Evolutionary conservation across 2,329 filamentous ascomycete species (phyloP).

Genomic region (Periconia macrospinosa): DNA sequence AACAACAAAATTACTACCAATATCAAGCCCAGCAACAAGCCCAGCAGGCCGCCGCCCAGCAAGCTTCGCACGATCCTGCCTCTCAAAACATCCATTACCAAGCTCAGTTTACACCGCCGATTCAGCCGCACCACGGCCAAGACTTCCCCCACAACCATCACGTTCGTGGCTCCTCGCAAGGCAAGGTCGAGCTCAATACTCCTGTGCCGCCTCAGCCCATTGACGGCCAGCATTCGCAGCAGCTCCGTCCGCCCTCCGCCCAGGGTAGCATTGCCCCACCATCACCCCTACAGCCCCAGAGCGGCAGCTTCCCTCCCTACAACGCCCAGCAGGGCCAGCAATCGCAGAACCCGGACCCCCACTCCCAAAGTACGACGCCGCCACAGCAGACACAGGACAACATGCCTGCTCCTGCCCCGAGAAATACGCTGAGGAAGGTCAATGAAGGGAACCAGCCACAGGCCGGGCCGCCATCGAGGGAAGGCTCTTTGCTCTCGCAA

Average conservation of each 20-base stretch:
- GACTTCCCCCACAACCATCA: conserved; percentile 32
- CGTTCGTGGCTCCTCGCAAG: conserved; percentile 30
- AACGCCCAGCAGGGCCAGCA: conserved; percentile 33
- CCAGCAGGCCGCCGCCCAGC: conserved; percentile 23
- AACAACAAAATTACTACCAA: conserved; percentile 35
- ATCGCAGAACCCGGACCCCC: conserved; percentile 25
- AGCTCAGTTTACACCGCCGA: conserved; percentile 22
- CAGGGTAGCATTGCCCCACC: conserved; percentile 39
- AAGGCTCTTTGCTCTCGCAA: conserved; percentile 39
- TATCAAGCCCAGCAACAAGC: conserved; percentile 32
- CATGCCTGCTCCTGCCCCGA: conserved; percentile 31
- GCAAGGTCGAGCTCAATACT: conserved; percentile 36
- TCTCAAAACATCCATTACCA: conserved; percentile 30
- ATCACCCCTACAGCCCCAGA: conserved; percentile 39
- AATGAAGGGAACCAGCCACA: conserved; percentile 32
- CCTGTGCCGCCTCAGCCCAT: conserved; percentile 31
- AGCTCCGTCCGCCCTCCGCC: conserved; percentile 37
- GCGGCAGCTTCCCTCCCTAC: conserved; percentile 34
- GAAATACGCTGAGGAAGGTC: conserved; percentile 40
- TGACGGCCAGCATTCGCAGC: conserved; percentile 33
- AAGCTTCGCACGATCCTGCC: conserved; percentile 19
- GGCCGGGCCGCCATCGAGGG: conserved; percentile 34
- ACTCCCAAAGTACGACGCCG: conserved; percentile 29
- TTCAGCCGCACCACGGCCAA: conserved; percentile 35
- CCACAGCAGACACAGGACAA: conserved; percentile 35